Evolutionary conservation across 768 basidiomycete species (phyloP), one percentile per base, ranked within the genome.

Genomic region (Boletales sp.): DNA sequence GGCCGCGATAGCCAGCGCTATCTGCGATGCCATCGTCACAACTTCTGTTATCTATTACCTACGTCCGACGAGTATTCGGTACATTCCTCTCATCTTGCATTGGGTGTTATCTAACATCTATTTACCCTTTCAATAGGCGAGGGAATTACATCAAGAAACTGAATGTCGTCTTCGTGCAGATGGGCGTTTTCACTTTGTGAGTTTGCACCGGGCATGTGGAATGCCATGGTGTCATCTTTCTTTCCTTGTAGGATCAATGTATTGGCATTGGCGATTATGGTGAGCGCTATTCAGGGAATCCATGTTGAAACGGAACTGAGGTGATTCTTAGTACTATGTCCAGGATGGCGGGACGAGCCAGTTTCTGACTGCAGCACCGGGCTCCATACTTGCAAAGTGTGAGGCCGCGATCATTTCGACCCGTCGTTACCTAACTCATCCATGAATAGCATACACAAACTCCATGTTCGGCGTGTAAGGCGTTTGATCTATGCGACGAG

Each of bases 401-500:
- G 31, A 40, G 54, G 21, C n/a, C 4, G 7, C 3, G 12, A 17
- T 49, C 13, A 6, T 32, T 41, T 8, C 0, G 14, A 13, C 15
- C 15, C 13, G 25, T 11, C 32, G 21, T 28, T n/a, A 14, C 0
- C 15, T 25, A 15, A 18, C 31, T 49, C 3, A 46, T 35, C 11
- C 31, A 4, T 31, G 18, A 10, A 19, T 36, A 64, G 63, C 53
- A 25, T 64, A 59, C 14, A 12, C 40, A 21, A 66, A 64, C 28
- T 66, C 59, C n/a, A 59, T 61, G 55, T 37, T 66, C 9, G 40
- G 57, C 12, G 59, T 64, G 63, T 64, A 41, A 53, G 63, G 7
- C 28, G 18, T 31, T 17, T n/a, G 9, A 31, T 43, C 17, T n/a
- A 19, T 10, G 11, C 2, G 6, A 17, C 6, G 19, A 34, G 13